These are phyloP conservation scores for Pyrus bretschneideri DNA, from an alignment of 306 rosid species.

Conservation along the genomic window DNA sequence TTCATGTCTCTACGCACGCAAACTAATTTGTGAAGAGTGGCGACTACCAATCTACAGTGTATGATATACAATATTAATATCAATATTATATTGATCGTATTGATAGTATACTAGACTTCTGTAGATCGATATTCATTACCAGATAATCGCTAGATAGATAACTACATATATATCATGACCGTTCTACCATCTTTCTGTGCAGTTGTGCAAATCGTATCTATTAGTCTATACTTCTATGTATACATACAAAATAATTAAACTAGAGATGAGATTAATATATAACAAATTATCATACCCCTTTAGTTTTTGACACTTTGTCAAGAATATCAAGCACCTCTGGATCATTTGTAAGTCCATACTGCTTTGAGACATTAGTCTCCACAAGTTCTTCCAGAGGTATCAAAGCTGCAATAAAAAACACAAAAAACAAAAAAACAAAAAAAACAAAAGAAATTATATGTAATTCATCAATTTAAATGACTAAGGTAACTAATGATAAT, in stretches of 20 bases:
- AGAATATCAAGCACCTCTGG: constrained; percentile 51
- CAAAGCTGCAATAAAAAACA: constrained; percentile 40
- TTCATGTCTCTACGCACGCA: not conserved
- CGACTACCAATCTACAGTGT: not conserved
- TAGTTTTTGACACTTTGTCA: constrained; percentile 40
- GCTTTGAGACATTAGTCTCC: constrained; percentile 55
- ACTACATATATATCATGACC: no score
- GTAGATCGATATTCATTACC: not conserved
- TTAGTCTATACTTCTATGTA: not conserved
- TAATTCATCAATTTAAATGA: not conserved
- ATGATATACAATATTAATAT: not conserved
- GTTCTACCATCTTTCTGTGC: no score
- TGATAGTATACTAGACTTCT: no score
- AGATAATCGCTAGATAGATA: not conserved
- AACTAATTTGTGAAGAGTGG: not conserved
- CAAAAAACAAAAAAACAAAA: not conserved
- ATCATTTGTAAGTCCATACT: constrained; percentile 66
- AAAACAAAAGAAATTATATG: not conserved
- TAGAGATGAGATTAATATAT: not conserved
- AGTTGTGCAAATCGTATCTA: no score
- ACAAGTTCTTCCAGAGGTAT: constrained; percentile 69
- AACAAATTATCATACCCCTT: constrained; percentile 31
- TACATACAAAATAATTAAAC: not conserved
- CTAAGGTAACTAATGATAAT: no score
- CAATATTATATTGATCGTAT: no score